These are phyloP conservation scores for Fusarium begoniae DNA, from an alignment of 2,329 filamentous ascomycete species.

Conservation along the genomic window DNA sequence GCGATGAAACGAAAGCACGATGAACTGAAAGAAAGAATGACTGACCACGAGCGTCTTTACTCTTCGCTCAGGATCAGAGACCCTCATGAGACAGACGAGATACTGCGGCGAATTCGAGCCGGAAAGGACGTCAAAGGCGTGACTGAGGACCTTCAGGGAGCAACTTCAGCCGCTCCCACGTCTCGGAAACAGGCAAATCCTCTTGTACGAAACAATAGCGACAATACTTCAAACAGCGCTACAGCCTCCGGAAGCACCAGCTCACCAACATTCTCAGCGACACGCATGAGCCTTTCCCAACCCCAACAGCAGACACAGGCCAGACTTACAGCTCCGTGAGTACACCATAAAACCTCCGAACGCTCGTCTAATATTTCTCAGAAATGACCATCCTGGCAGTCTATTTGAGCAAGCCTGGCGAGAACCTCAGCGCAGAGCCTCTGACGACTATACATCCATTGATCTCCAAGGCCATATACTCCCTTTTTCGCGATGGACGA, in stretches of 20 bases:
- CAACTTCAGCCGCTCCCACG: neutral
- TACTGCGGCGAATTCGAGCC: slow-evolving; percentile 20
- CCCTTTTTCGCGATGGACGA: slow-evolving; percentile 27
- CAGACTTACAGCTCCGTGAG: slow-evolving; percentile 17
- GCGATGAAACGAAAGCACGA: slow-evolving; percentile 21
- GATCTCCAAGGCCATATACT: slow-evolving; percentile 7
- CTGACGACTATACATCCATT: neutral
- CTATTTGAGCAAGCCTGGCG: slow-evolving; percentile 9
- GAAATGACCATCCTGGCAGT: neutral
- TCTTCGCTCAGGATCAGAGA: slow-evolving; percentile 3
- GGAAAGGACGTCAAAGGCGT: slow-evolving; percentile 11
- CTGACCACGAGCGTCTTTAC: slow-evolving; percentile 14
- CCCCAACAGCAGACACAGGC: neutral
- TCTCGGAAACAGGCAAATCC: neutral
- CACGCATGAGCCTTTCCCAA: neutral
- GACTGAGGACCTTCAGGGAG: neutral
- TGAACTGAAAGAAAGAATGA: neutral
- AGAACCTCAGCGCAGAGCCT: neutral
- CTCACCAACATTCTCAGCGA: neutral
- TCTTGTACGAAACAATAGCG: neutral
- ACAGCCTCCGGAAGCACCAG: neutral
- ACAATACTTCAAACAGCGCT: neutral
- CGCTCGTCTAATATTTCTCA: neutral
- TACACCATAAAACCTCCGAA: neutral
- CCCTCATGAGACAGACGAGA: slow-evolving; percentile 19